Evolutionary conservation across 371 early-diverging fungal species (phyloP).

Genomic region (Dinochytrium kinnereticum): DNA sequence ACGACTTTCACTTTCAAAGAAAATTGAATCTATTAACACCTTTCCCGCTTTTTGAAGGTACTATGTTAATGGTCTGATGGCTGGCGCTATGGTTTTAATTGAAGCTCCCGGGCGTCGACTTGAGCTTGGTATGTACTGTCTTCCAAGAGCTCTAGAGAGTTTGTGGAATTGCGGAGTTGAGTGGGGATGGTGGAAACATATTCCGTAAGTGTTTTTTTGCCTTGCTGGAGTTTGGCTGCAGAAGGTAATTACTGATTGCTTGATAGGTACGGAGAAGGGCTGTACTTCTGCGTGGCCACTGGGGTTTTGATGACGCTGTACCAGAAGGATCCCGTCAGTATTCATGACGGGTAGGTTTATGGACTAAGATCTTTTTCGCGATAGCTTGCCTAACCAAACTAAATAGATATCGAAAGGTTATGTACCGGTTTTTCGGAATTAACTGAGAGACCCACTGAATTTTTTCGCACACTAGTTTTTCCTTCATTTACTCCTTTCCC

Average conservation of each 20-base stretch:
- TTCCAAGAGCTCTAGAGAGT: conserved; percentile 80
- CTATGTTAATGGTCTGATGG: conserved; percentile 67
- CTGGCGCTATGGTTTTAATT: conserved; percentile 72
- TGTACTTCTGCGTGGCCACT: conserved; percentile 75
- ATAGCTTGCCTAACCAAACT: not conserved
- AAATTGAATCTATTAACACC: not conserved
- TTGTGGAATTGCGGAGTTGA: conserved; percentile 61
- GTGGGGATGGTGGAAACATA: conserved; percentile 43
- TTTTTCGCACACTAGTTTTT: not conserved
- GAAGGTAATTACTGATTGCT: too few species aligned
- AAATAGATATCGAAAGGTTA: conserved; percentile 66
- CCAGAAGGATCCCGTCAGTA: conserved; percentile 76
- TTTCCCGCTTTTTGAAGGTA: conserved; percentile 42
- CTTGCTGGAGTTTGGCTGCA: not conserved
- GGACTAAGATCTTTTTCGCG: not conserved
- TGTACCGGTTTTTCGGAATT: conserved; percentile 84
- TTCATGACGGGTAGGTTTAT: conserved; percentile 59
- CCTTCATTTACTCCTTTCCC: not conserved
- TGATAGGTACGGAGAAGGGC: conserved; percentile 40
- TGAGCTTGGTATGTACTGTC: conserved; percentile 83
- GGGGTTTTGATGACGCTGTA: conserved; percentile 83
- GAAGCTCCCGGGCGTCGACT: conserved; percentile 78
- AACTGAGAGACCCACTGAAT: conserved; percentile 55
- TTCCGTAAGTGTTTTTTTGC: conserved; percentile 29
- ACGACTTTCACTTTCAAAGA: not conserved